Percentiles rank a stretch among this genome's conserved stretches.
Conservation (phyloP, 139 green algal genomes). For the Spirogloea muscicola region DNA sequence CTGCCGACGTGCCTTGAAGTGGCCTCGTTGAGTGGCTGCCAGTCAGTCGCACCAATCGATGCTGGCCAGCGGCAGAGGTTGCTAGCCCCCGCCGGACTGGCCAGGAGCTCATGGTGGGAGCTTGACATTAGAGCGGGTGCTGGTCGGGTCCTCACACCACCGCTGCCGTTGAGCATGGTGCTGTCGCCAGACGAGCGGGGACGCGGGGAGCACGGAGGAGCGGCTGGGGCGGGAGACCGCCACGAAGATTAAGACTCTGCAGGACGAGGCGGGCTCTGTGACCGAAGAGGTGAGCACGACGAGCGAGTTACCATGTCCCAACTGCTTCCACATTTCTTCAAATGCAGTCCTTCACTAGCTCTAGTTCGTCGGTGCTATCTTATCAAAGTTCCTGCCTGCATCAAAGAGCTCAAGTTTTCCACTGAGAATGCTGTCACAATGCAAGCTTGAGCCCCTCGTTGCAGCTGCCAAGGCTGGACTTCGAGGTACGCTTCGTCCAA, state of each 20-base stretch:
- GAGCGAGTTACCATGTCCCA: not conserved
- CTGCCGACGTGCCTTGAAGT: no score
- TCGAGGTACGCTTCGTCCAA: not conserved
- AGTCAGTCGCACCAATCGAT: no score
- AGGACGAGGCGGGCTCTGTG: conserved; percentile 8
- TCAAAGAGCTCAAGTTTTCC: not conserved
- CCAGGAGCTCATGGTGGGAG: not conserved
- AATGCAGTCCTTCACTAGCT: not conserved
- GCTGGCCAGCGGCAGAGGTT: not conserved
- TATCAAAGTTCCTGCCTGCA: no score
- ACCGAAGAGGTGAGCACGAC: conserved; percentile 14
- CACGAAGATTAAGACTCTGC: conserved; percentile 28
- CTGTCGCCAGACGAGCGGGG: conserved; percentile 25
- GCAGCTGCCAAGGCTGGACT: not conserved
- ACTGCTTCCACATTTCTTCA: not conserved
- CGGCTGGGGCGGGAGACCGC: conserved; percentile 28
- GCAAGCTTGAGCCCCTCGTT: no score
- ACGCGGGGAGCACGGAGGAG: conserved; percentile 31
- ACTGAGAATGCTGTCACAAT: not conserved
- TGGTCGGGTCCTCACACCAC: not conserved
- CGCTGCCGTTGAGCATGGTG: not conserved
- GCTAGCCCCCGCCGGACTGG: not conserved
- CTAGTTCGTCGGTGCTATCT: conserved; percentile 27
- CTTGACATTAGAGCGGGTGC: not conserved
- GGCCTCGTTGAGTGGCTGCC: not conserved